phyloP scores from a whole-genome alignment of 179 eudicot genomes.

The Silene vulgaris region DNA sequence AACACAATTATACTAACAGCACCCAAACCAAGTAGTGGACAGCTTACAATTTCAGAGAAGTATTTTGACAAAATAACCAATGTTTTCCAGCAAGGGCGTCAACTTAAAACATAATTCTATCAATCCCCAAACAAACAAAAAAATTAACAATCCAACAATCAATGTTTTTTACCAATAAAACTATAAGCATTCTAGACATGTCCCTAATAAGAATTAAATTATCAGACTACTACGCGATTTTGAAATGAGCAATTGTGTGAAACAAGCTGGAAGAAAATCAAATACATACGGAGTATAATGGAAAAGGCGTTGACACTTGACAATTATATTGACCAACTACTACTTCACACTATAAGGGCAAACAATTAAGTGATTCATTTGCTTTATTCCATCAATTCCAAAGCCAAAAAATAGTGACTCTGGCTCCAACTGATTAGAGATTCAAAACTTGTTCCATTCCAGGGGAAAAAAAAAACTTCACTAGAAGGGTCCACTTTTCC shows the following conservation, averaged over 20 bases:
- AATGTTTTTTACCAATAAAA: background rate
- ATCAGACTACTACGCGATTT: background rate
- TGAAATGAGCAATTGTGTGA: background rate
- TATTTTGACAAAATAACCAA: background rate
- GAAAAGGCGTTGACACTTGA: background rate
- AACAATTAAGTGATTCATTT: background rate
- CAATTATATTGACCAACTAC: slow-evolving; percentile 2
- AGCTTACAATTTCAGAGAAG: background rate
- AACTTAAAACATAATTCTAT: background rate
- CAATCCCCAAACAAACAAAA: background rate
- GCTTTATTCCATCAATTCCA: slow-evolving; percentile 4
- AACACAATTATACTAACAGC: background rate
- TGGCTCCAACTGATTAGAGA: slow-evolving; percentile 5
- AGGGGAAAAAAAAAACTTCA: background rate
- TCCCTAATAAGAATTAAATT: background rate
- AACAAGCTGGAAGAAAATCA: background rate
- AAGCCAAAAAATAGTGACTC: background rate
- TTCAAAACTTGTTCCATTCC: background rate
- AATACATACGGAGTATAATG: background rate
- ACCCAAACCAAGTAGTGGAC: background rate
- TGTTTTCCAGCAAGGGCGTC: background rate
- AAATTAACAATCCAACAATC: background rate
- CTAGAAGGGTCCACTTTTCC: slow-evolving; percentile 11
- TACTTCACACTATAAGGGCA: slow-evolving; percentile 2
- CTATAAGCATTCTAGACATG: background rate